A percentile compares a stretch with the other conserved stretches of the same genome.
phyloP scores from a whole-genome alignment of 352 stramenopile genomes.

The Aphanomyces astaci region DNA sequence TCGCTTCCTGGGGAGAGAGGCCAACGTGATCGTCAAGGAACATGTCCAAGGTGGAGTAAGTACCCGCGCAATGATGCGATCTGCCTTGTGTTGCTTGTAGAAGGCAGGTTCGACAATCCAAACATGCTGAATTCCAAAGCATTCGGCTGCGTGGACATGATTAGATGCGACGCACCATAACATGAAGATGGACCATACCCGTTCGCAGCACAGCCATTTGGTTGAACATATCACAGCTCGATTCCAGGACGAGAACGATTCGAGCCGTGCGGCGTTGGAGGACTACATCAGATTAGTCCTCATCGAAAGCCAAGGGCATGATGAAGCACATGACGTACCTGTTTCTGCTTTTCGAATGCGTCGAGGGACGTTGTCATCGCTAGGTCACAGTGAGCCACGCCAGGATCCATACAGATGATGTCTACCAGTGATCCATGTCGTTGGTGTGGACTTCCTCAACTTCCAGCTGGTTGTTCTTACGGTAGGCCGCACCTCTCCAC shows the following conservation, averaged over 20 bases:
- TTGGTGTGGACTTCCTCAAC: slow-evolving; percentile 26
- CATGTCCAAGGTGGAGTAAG: not conserved
- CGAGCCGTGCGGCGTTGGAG: slow-evolving; percentile 31
- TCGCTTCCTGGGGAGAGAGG: slow-evolving; percentile 19
- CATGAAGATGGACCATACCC: not conserved
- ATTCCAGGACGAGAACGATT: slow-evolving; percentile 38
- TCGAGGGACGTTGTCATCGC: slow-evolving; percentile 24
- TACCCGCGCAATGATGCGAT: slow-evolving; percentile 31
- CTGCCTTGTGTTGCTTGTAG: slow-evolving; percentile 31
- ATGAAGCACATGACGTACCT: slow-evolving; percentile 4
- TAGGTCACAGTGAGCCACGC: not conserved
- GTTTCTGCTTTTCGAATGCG: slow-evolving; percentile 35
- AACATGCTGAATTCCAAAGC: slow-evolving; percentile 79
- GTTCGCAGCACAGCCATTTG: slow-evolving; percentile 35
- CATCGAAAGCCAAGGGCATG: not conserved
- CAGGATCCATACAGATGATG: not conserved
- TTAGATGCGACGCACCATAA: not conserved
- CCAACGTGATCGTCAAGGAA: not conserved
- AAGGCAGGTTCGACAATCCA: slow-evolving; percentile 39
- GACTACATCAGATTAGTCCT: slow-evolving; percentile 24
- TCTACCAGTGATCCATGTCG: slow-evolving; percentile 25
- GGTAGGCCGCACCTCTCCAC: slow-evolving; percentile 22
- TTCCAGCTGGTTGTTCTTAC: slow-evolving; percentile 25
- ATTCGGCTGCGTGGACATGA: slow-evolving; percentile 24
- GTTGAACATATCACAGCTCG: slow-evolving; percentile 35